Evolutionary conservation across 495 filamentous ascomycete genomes (phyloP), one percentile per base, ranked within the genome.

Genomic region (Arthonia radiata): DNA sequence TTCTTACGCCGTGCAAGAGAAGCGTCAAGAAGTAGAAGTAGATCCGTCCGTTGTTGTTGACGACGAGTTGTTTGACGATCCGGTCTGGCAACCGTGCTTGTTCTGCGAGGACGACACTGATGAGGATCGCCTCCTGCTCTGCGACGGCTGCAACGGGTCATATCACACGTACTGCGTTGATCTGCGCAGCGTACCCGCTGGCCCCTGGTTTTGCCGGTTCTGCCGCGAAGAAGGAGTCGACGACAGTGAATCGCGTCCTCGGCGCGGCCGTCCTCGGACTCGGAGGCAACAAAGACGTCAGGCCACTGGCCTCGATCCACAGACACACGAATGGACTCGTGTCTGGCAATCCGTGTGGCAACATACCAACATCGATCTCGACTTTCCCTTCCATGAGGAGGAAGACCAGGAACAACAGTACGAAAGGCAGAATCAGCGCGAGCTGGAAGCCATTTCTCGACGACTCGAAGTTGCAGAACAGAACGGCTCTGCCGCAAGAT

Each of bases 161-260:
- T 86, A 75, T 28, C 83, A 97, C 49, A 73, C 71, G 25, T 71
- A 76, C 42, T 97, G 83, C 41, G 56, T 83, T 16, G 79, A 69
- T n/a, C 57, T 90, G 21, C 66, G 77, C 25, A 37, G 43, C 4
- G 59, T 91, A 18, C 80, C 83, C 14, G 36, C 49, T 10, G 74
- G 71, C 11, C 47, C 61, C 27, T 94, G 82, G 82, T 91, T 74
- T 43, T 94, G 83, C 46, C 56, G 76, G 31, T 60, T 63, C 27
- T 94, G 81, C 47, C 54, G 58, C 15, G 45, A 57, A 27, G 51
- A 59, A 41, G 40, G 60, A 43, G 53, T 41, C 40, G 28, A 38
- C 27, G 46, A 34, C 45, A 46, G 34, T 33, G 35, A 15, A 31
- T 23, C 25, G 31, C 33, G 3, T 34, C 32, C 6, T n/a, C 9